Evolutionary conservation across 306 rosid genomes (phyloP).

Genomic region (Spatholobus suberectus): DNA sequence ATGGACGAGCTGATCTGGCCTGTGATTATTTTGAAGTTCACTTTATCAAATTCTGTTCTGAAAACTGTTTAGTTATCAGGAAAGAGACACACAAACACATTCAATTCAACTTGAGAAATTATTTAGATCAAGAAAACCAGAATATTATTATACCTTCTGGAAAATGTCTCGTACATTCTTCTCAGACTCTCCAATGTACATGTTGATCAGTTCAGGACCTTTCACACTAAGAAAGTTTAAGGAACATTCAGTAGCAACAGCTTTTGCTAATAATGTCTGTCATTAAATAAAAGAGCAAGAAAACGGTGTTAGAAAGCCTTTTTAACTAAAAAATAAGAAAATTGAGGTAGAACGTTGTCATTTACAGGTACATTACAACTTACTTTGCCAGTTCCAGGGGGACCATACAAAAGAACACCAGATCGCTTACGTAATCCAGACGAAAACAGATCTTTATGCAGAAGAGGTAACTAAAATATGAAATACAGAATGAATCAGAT

Average conservation of each 20-base stretch:
- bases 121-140: conserved; percentile 30
- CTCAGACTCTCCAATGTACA: conserved; percentile 99
- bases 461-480: conserved; percentile 77
- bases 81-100: neutral
- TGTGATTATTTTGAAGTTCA: conserved; percentile 36
- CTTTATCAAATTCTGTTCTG: conserved; percentile 31
- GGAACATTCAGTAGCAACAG: conserved; percentile 97
- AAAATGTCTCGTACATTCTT: conserved; percentile 94
- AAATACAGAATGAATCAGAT: conserved; percentile 30
- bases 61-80: neutral
- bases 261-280: conserved; percentile 95
- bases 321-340: conserved; percentile 3
- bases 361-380: conserved; percentile 33
- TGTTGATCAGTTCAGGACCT: conserved; percentile 96
- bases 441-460: conserved; percentile 92
- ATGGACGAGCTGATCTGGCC: conserved; percentile 97
- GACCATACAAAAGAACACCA: conserved; percentile 94
- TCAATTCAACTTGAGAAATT: conserved; percentile 30
- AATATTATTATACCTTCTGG: conserved; percentile 67
- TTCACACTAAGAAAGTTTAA: conserved; percentile 94
- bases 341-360: conserved; percentile 29
- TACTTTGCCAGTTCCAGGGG: conserved; percentile 99
- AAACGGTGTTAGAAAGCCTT: conserved; percentile 4
- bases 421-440: conserved; percentile 96
- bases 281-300: conserved; percentile 26